These are phyloP conservation scores for Plasmodium chabaudi DNA, from an alignment of 169 alveolate genomes.

Conservation along the genomic window DNA sequence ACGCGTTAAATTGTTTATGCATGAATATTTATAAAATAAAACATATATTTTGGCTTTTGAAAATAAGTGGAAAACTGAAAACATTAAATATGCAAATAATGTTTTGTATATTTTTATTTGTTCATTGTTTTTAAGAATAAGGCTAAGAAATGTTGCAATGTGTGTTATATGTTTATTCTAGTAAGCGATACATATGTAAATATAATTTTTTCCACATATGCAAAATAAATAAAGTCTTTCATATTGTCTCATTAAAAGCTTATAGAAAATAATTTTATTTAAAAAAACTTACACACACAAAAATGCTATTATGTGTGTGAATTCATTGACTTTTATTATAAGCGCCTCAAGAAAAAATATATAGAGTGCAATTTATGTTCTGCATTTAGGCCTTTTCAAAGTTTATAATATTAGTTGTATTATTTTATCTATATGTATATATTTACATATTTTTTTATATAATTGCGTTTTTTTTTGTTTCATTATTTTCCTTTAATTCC, in stretches of 20 bases:
- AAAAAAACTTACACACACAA: constrained; percentile 13
- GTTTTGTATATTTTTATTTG: constrained; percentile 16
- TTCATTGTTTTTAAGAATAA: constrained; percentile 9
- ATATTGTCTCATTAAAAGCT: constrained; percentile 5
- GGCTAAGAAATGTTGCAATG: constrained; percentile 3
- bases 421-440: neutral
- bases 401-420: constrained; percentile 3
- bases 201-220: neutral
- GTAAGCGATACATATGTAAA: neutral
- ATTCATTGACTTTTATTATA: constrained; percentile 3
- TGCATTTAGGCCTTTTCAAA: constrained; percentile 1
- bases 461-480: neutral
- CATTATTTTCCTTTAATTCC: neutral
- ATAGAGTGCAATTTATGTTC: constrained; percentile 17
- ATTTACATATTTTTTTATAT: neutral
- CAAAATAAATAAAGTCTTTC: neutral
- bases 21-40: constrained; percentile 5
- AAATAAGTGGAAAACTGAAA: constrained; percentile 20
- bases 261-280: constrained; percentile 16
- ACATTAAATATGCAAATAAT: constrained; percentile 7
- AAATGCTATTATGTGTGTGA: neutral
- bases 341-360: constrained; percentile 9
- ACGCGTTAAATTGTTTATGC: constrained; percentile 15
- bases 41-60: constrained; percentile 1
- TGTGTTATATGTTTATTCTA: constrained; percentile 34